phyloP scores from a whole-genome alignment of 1,139 yeast species.

The Pichia inconspicua region DNA sequence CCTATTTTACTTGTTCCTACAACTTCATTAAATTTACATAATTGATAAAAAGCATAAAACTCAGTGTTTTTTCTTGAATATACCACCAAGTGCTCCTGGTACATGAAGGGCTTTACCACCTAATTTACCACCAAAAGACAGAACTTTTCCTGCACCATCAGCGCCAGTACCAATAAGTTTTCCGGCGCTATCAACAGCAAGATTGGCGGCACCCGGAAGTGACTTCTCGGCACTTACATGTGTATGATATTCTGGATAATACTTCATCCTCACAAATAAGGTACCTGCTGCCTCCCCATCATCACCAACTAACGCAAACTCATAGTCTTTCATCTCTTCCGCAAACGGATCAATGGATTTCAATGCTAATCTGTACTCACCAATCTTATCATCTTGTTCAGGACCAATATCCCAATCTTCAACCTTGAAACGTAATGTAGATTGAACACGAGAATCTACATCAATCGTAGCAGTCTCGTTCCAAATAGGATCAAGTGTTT shows the following conservation, averaged over 20 bases:
- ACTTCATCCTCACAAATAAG: constrained; percentile 49
- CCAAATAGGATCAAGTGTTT: constrained; percentile 84
- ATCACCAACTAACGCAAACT: constrained; percentile 48
- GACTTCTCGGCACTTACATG: constrained; percentile 33
- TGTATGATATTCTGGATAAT: constrained; percentile 63
- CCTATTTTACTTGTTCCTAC: too few species aligned
- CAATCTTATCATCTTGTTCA: constrained; percentile 73
- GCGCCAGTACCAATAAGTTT: constrained; percentile 36
- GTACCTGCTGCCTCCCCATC: constrained; percentile 58
- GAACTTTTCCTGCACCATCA: constrained; percentile 36
- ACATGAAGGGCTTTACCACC: constrained; percentile 28
- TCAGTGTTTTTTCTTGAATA: constrained; percentile 12
- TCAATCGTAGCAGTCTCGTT: constrained; percentile 44
- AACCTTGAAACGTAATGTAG: constrained; percentile 50
- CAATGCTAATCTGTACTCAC: constrained; percentile 55
- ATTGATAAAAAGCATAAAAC: too few species aligned
- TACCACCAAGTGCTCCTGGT: constrained; percentile 12
- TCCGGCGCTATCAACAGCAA: constrained; percentile 35
- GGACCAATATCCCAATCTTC: constrained; percentile 93
- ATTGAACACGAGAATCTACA: constrained; percentile 53
- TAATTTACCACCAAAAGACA: constrained; percentile 37
- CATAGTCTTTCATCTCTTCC: constrained; percentile 42
- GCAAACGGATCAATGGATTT: constrained; percentile 49
- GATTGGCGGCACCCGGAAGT: constrained; percentile 20
- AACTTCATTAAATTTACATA: too few species aligned